These are phyloP conservation scores for Tremella yokohamensis DNA, from an alignment of 768 basidiomycete genomes.

Conservation along the genomic window DNA sequence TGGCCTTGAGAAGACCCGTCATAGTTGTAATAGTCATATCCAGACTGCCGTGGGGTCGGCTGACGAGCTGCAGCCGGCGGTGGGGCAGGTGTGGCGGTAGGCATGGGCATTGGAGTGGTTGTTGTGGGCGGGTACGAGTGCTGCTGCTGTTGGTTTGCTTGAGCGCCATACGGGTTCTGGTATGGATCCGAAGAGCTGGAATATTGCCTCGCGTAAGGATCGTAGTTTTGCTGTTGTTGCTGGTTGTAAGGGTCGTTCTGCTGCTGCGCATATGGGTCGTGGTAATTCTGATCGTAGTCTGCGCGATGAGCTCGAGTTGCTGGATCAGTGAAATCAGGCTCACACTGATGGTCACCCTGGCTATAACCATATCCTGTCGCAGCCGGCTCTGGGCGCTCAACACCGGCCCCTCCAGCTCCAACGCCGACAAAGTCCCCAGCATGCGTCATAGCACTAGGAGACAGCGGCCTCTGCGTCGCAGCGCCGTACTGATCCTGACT, in stretches of 20 bases:
- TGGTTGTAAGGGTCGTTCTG: not conserved
- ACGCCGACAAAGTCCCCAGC: constrained; percentile 39
- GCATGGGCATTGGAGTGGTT: constrained; percentile 9
- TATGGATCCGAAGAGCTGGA: constrained; percentile 20
- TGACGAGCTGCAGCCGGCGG: not conserved
- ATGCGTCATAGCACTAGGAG: constrained; percentile 20
- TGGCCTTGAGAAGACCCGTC: constrained; percentile 13
- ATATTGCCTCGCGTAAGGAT: constrained; percentile 12
- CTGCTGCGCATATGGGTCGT: constrained; percentile 25
- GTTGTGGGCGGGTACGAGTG: constrained; percentile 4
- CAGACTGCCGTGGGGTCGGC: constrained; percentile 6
- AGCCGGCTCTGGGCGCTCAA: constrained; percentile 19
- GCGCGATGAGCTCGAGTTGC: not conserved
- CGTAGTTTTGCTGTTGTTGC: constrained; percentile 18
- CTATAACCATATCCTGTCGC: constrained; percentile 8
- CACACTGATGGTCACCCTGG: constrained; percentile 14
- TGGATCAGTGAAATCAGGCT: too few species aligned
- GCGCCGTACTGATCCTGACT: not conserved
- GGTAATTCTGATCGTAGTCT: constrained; percentile 18
- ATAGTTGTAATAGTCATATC: constrained; percentile 4
- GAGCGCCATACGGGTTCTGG: constrained; percentile 4
- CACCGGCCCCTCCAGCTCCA: constrained; percentile 36
- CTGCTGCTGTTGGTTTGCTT: constrained; percentile 12
- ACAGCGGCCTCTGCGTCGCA: not conserved
- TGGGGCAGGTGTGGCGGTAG: not conserved